Evolutionary conservation across 2,329 filamentous ascomycete genomes (phyloP).

Genomic region (Sarocladium brachiariae): DNA sequence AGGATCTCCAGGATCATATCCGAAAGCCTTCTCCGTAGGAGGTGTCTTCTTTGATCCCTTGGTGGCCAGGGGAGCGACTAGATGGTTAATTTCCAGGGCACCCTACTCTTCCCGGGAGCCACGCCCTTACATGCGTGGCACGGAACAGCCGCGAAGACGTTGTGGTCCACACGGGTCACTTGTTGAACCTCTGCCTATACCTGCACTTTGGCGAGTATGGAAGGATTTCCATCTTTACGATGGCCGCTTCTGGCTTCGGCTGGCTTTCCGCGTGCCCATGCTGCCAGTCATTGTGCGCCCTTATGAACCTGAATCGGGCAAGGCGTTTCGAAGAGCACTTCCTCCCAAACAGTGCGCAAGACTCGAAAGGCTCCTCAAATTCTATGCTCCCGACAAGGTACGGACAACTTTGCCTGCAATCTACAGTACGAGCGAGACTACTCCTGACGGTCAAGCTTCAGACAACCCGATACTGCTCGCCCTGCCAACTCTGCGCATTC

Average conservation of each 20-base stretch:
- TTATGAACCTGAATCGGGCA: conserved; percentile 35
- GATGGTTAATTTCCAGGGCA: conserved; percentile 40
- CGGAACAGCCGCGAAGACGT: neutral
- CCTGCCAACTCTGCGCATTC: conserved; percentile 44
- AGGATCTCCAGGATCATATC: neutral
- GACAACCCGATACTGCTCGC: conserved; percentile 34
- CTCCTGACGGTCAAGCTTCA: neutral
- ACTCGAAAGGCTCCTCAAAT: conserved; percentile 37
- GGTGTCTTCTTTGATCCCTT: conserved; percentile 32
- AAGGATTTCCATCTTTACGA: conserved; percentile 41
- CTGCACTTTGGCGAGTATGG: conserved; percentile 25
- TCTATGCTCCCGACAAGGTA: conserved; percentile 47
- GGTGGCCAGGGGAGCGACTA: conserved; percentile 12
- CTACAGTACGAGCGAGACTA: conserved; percentile 32
- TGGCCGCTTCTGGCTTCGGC: conserved; percentile 52
- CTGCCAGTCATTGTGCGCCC: conserved; percentile 38
- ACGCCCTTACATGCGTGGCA: conserved; percentile 16
- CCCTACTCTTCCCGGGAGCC: conserved; percentile 36
- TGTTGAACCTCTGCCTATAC: conserved; percentile 6
- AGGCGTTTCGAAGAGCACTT: conserved; percentile 41
- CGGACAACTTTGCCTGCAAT: conserved; percentile 50
- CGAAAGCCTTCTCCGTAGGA: conserved; percentile 34
- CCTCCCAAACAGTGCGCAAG: conserved; percentile 20
- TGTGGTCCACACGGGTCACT: conserved; percentile 14
- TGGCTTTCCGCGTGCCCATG: conserved; percentile 28